Conservation (phyloP, 1,284 basidiomycete species). For the Trametes sp. region DNA sequence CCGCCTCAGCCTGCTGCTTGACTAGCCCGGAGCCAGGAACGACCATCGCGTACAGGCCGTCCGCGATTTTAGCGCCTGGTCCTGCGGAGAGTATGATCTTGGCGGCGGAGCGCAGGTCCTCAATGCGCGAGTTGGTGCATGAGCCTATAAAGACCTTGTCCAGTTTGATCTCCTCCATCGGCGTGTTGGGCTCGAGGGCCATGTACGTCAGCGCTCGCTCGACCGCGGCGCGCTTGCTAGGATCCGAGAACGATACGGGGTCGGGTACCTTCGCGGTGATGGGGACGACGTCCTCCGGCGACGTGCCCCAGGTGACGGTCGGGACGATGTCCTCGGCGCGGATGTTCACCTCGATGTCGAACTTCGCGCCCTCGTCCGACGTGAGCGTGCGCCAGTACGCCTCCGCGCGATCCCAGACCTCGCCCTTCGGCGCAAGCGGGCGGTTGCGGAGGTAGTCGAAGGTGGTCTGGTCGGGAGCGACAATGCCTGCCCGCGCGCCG, state of each 20-base stretch:
- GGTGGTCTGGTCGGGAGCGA: slow-evolving; percentile 93
- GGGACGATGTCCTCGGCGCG: slow-evolving; percentile 91
- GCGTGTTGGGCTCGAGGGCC: slow-evolving; percentile 86
- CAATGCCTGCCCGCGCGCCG: slow-evolving; percentile 95
- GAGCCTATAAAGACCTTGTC: slow-evolving; percentile 98
- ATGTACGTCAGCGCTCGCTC: slow-evolving; percentile 91
- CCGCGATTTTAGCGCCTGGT: slow-evolving; percentile 79
- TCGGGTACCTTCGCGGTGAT: slow-evolving; percentile 90
- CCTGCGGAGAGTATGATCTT: slow-evolving; percentile 83
- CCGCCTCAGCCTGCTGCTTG: slow-evolving; percentile 94
- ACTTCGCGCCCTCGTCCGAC: slow-evolving; percentile 89
- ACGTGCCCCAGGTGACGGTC: slow-evolving; percentile 97
- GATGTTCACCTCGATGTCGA: slow-evolving; percentile 90
- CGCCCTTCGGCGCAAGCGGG: slow-evolving; percentile 87
- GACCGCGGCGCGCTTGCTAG: slow-evolving; percentile 74
- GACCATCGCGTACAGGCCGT: slow-evolving; percentile 91
- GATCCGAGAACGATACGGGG: slow-evolving; percentile 73
- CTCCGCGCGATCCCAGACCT: slow-evolving; percentile 89
- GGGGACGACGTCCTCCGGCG: slow-evolving; percentile 90
- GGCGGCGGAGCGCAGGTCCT: slow-evolving; percentile 92
- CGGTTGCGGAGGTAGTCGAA: slow-evolving; percentile 89
- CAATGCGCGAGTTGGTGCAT: slow-evolving; percentile 96
- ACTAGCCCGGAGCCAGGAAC: slow-evolving; percentile 95
- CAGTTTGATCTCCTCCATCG: slow-evolving; percentile 85
- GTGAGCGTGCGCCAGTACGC: slow-evolving; percentile 90